These are phyloP conservation scores for Beauveria medogensis DNA, from an alignment of 2,329 filamentous ascomycete genomes.

Conservation along the genomic window DNA sequence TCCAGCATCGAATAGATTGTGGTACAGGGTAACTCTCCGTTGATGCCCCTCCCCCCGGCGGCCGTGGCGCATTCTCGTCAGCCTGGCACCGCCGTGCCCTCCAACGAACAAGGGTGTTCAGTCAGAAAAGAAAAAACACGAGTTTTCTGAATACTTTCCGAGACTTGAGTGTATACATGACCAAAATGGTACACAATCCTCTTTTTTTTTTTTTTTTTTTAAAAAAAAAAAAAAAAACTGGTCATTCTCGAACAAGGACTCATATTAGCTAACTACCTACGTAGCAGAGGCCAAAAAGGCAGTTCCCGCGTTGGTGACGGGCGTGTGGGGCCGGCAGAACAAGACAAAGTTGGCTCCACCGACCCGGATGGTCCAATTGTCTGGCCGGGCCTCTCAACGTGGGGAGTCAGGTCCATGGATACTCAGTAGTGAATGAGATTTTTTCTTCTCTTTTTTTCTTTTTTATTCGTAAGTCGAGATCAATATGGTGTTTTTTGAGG, in stretches of 20 bases:
- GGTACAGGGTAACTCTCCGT: no score
- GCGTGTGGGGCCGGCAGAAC: slow-evolving; percentile 1
- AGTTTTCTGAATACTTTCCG: no score
- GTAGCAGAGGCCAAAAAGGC: background rate
- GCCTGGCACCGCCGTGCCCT: background rate
- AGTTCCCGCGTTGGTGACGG: background rate
- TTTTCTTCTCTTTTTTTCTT: background rate
- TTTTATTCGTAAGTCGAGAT: background rate
- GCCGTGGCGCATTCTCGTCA: background rate
- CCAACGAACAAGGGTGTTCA: no score
- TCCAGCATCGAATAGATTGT: no score
- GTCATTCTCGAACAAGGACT: background rate
- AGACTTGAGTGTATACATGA: no score
- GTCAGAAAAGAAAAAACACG: no score
- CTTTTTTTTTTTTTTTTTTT: no score
- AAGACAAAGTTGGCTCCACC: background rate
- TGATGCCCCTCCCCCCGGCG: background rate
- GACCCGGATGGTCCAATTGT: slow-evolving; percentile 9
- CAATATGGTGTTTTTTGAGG: background rate
- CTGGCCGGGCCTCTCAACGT: slow-evolving; percentile 1
- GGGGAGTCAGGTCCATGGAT: background rate
- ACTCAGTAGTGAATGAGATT: no score
- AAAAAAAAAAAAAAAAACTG: background rate
- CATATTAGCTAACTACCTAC: no score
- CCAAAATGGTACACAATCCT: background rate